Evolutionary conservation across 2,329 filamentous ascomycete species (phyloP).

Genomic region (Cadophora malorum): DNA sequence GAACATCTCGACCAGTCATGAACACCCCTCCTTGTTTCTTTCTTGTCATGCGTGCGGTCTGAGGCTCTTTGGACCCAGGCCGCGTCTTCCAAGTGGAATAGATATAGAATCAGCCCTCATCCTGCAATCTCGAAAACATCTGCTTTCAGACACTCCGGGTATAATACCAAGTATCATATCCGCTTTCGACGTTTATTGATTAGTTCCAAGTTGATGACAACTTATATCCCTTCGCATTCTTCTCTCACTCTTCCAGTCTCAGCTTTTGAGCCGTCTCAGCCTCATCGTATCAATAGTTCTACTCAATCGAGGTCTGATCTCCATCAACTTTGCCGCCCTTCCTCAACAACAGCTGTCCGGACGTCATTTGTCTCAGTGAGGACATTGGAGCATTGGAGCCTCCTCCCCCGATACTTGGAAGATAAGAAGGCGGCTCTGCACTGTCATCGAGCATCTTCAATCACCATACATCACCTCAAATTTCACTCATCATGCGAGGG

Average conservation of each 20-base stretch:
- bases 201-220: slow-evolving; percentile 2
- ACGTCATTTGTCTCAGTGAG: slow-evolving; percentile 17
- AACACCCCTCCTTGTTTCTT: slow-evolving; percentile 8
- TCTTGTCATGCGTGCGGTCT: slow-evolving; percentile 15
- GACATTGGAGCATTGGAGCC: background rate
- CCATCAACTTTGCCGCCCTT: background rate
- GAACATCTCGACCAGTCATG: slow-evolving; percentile 18
- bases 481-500: slow-evolving; percentile 15
- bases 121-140: background rate
- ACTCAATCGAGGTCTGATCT: slow-evolving; percentile 10
- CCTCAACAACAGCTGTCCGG: background rate
- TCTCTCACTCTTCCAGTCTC: slow-evolving; percentile 2
- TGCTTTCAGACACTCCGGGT: background rate
- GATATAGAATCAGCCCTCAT: slow-evolving; percentile 9
- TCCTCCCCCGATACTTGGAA: background rate
- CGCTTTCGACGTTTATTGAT: background rate
- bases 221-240: slow-evolving; percentile 3
- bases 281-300: slow-evolving; percentile 1
- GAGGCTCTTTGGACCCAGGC: slow-evolving; percentile 14
- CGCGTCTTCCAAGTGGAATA: slow-evolving; percentile 18
- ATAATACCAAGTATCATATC: background rate
- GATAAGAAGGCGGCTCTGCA: background rate
- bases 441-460: background rate
- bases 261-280: slow-evolving; percentile 9
- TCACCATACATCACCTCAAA: background rate